These are phyloP conservation scores for Penicillium canescens DNA, from an alignment of 495 filamentous ascomycete genomes.

Conservation along the genomic window DNA sequence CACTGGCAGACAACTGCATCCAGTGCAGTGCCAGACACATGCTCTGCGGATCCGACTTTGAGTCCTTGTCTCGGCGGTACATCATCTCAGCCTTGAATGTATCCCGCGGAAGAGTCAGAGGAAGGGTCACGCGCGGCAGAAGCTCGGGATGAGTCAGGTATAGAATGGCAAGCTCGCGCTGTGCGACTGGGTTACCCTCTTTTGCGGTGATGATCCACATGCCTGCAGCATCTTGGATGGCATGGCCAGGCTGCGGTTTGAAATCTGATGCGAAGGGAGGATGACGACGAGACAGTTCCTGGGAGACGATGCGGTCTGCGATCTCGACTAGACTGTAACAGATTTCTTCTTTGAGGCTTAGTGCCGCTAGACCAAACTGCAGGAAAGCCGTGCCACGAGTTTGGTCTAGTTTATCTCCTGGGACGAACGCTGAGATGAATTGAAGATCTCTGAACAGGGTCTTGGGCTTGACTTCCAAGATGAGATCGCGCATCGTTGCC, in stretches of 20 bases:
- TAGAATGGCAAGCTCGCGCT: slow-evolving; percentile 90
- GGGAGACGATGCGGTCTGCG: slow-evolving; percentile 48
- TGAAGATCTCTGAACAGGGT: slow-evolving; percentile 95
- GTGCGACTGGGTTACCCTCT: slow-evolving; percentile 89
- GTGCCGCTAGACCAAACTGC: slow-evolving; percentile 85
- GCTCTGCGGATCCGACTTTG: slow-evolving; percentile 75
- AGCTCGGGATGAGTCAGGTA: slow-evolving; percentile 92
- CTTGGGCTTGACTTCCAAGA: slow-evolving; percentile 78
- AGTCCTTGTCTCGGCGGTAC: slow-evolving; percentile 55
- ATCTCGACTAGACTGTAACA: slow-evolving; percentile 87
- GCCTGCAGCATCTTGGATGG: slow-evolving; percentile 79
- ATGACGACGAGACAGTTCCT: slow-evolving; percentile 43
- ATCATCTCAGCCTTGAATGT: slow-evolving; percentile 90
- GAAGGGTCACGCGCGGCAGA: slow-evolving; percentile 79
- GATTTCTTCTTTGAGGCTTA: slow-evolving; percentile 86
- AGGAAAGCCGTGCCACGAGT: slow-evolving; percentile 91
- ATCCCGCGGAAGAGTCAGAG: slow-evolving; percentile 80
- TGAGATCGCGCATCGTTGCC: slow-evolving; percentile 74
- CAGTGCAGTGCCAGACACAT: slow-evolving; percentile 98
- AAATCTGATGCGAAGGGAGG: slow-evolving; percentile 41
- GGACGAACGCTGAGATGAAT: slow-evolving; percentile 91
- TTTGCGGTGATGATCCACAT: slow-evolving; percentile 96
- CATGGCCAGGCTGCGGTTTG: slow-evolving; percentile 38
- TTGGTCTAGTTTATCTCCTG: slow-evolving; percentile 75
- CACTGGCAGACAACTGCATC: slow-evolving; percentile 90